Conservation (phyloP, 805 yeast species). For the Kuraishia capsulata region DNA sequence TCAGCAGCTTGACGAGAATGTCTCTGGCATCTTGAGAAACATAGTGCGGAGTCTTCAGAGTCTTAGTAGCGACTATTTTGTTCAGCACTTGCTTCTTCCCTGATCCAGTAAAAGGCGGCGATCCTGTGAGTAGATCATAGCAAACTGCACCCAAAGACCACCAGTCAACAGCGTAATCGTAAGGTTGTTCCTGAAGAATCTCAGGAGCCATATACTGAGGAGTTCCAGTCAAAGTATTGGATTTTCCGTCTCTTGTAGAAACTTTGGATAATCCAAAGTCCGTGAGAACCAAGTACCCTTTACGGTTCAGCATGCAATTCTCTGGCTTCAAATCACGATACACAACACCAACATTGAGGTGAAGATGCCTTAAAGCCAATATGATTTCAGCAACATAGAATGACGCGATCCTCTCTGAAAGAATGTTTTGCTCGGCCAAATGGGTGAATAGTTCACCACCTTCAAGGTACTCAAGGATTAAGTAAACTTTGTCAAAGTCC, state of each 20-base stretch:
- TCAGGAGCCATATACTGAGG: slow-evolving; percentile 91
- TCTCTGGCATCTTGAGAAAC: slow-evolving; percentile 77
- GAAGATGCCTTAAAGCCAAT: slow-evolving; percentile 68
- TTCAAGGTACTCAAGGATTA: slow-evolving; percentile 72
- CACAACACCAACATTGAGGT: slow-evolving; percentile 62
- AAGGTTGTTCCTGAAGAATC: slow-evolving; percentile 65
- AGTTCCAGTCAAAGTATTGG: slow-evolving; percentile 58
- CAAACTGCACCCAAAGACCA: slow-evolving; percentile 85
- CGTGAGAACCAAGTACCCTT: slow-evolving; percentile 77
- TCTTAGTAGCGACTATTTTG: slow-evolving; percentile 55
- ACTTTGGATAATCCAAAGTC: slow-evolving; percentile 75
- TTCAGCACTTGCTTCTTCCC: slow-evolving; percentile 69
- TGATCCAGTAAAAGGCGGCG: slow-evolving; percentile 84
- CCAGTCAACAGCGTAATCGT: slow-evolving; percentile 80
- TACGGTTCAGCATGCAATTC: slow-evolving; percentile 66
- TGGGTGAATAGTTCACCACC: slow-evolving; percentile 82
- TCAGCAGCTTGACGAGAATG: slow-evolving; percentile 50
- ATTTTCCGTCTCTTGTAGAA: slow-evolving; percentile 37
- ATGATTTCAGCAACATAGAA: slow-evolving; percentile 78
- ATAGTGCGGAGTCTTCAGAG: slow-evolving; percentile 63
- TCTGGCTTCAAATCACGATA: slow-evolving; percentile 88
- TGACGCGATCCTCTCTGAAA: slow-evolving; percentile 58
- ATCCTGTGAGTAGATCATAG: slow-evolving; percentile 73
- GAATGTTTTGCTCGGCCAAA: slow-evolving; percentile 35
- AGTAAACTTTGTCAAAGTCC: slow-evolving; percentile 65